Conservation (phyloP, 192 early-diverging fungal genomes). For the Spizellomyces punctatus region DNA sequence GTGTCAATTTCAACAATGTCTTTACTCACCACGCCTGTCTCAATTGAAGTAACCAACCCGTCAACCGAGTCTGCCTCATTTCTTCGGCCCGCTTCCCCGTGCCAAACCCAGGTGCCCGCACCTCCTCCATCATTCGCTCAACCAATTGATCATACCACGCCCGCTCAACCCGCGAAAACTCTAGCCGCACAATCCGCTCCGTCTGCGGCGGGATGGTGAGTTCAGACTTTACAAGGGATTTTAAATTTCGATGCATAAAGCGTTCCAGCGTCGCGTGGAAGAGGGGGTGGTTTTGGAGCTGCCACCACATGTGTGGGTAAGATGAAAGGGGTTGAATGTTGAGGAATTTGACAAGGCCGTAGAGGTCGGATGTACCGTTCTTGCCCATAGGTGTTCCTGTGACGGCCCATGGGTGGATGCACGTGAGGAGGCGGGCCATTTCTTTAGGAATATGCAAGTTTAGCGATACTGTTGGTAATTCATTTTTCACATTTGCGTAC, state of each 20-base stretch:
- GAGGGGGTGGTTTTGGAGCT: conserved; percentile 1
- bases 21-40: conserved; percentile 37
- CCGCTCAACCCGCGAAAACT: conserved; percentile 58
- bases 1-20: no score
- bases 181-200: conserved; percentile 47
- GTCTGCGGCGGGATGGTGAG: conserved; percentile 58
- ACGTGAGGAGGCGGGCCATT: conserved; percentile 60
- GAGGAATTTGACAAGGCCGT: conserved; percentile 57
- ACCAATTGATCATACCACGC: conserved; percentile 61
- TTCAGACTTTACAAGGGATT: conserved; percentile 53
- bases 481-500: background rate
- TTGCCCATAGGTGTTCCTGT: conserved; percentile 61
- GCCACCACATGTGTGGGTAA: background rate
- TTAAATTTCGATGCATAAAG: conserved; percentile 63
- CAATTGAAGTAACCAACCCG: conserved; percentile 53
- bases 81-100: background rate
- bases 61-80: conserved; percentile 17
- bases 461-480: background rate
- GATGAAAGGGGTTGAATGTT: conserved; percentile 35
- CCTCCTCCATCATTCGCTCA: conserved; percentile 42
- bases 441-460: conserved; percentile 14
- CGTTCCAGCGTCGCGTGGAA: conserved; percentile 24
- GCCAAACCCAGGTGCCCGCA: conserved; percentile 20
- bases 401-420: conserved; percentile 64
- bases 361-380: conserved; percentile 49